These are phyloP conservation scores for Komagataella pseudopastoris DNA, from an alignment of 805 yeast species.

Conservation along the genomic window DNA sequence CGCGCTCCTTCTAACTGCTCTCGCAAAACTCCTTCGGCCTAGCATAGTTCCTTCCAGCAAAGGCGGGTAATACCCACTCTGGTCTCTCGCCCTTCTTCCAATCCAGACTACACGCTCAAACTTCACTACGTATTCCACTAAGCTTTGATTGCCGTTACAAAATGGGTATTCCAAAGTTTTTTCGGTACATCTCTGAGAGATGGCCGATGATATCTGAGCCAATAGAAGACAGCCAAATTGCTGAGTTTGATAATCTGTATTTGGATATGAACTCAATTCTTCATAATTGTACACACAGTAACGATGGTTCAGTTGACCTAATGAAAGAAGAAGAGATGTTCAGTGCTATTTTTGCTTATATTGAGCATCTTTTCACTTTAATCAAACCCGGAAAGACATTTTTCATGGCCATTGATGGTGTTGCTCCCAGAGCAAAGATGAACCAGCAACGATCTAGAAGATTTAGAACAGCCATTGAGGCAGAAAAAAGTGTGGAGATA, in stretches of 20 bases:
- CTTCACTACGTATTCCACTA: background rate
- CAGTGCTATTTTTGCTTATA: conserved; percentile 84
- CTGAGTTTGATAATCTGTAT: conserved; percentile 90
- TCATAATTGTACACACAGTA: conserved; percentile 86
- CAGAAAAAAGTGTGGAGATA: conserved; percentile 63
- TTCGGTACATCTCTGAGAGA: conserved; percentile 93
- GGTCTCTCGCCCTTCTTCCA: background rate
- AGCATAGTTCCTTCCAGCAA: background rate
- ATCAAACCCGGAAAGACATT: conserved; percentile 79
- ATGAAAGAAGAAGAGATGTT: conserved; percentile 86
- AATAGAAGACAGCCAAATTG: conserved; percentile 69
- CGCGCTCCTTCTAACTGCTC: background rate
- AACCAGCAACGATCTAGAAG: conserved; percentile 95
- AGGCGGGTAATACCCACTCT: background rate
- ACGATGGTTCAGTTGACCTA: conserved; percentile 43
- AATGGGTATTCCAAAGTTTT: conserved; percentile 92
- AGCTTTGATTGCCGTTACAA: background rate
- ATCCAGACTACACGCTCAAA: background rate
- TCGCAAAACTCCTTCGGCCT: background rate
- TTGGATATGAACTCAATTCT: conserved; percentile 96
- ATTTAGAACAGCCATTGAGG: conserved; percentile 87
- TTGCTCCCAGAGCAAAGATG: conserved; percentile 98
- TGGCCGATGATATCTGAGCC: conserved; percentile 93
- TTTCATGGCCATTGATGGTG: conserved; percentile 97
- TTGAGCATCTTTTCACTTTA: conserved; percentile 82